Conservation (phyloP, 2,329 filamentous ascomycete genomes). For the Colletotrichum limetticola region DNA sequence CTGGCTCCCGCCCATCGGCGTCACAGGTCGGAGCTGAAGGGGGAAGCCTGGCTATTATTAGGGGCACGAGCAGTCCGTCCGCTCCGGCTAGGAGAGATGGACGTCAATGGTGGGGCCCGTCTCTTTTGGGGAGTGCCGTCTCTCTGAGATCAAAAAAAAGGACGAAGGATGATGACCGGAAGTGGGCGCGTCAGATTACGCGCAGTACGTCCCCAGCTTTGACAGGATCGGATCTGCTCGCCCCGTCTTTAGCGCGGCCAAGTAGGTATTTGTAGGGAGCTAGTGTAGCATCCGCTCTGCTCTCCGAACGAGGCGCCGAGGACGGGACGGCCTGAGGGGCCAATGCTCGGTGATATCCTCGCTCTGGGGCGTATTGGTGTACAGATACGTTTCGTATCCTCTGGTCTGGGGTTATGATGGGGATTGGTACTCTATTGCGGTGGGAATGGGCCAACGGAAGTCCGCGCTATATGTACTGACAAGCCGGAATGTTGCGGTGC, state of each 20-base stretch:
- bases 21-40: not conserved
- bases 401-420: slow-evolving; percentile 10
- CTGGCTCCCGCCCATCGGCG: not conserved
- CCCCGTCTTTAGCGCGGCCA: slow-evolving; percentile 23
- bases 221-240: slow-evolving; percentile 33
- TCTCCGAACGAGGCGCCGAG: slow-evolving; percentile 26
- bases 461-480: not conserved
- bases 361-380: not conserved
- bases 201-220: slow-evolving; percentile 26
- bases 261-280: slow-evolving; percentile 11
- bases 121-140: slow-evolving; percentile 6
- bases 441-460: slow-evolving; percentile 29
- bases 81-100: not conserved
- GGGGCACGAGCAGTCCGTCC: not conserved
- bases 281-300: slow-evolving; percentile 30
- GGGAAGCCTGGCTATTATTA: not conserved
- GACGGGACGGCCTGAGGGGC: slow-evolving; percentile 30
- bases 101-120: not conserved
- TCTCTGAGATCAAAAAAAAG: not conserved
- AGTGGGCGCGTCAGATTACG: slow-evolving; percentile 24
- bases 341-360: slow-evolving; percentile 24
- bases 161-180: slow-evolving; percentile 22
- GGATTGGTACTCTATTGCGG: not conserved
- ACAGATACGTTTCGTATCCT: not conserved
- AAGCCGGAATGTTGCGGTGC: not conserved